phyloP scores from a whole-genome alignment of 192 early-diverging fungal species.

The Dissophora ornata region DNA sequence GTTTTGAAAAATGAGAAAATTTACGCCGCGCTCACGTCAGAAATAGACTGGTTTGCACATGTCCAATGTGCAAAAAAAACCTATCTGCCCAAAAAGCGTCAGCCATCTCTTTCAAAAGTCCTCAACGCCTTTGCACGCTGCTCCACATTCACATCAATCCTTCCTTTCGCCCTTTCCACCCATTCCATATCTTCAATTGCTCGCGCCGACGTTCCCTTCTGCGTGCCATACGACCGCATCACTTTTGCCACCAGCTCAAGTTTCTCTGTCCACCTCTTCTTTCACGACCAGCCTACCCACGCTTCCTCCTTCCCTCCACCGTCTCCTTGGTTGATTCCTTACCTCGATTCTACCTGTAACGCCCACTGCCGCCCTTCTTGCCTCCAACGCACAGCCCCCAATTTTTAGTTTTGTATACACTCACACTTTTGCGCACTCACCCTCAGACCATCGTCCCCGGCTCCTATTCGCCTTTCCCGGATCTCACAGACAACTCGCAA shows the following conservation, averaged over 20 bases:
- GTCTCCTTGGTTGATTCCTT: constrained; percentile 17
- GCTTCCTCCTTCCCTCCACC: constrained; percentile 27
- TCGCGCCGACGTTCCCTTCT: constrained; percentile 10
- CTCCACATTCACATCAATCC: too few relatives aligned
- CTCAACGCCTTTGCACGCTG: neutral
- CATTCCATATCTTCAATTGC: constrained; percentile 20
- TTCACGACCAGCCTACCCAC: constrained; percentile 25
- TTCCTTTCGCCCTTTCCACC: constrained; percentile 8
- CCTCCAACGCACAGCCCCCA: constrained; percentile 24
- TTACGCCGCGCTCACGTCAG: too few relatives aligned
- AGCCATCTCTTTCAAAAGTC: constrained; percentile 16
- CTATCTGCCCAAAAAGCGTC: too few relatives aligned
- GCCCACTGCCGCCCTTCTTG: constrained; percentile 21
- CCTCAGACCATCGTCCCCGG: constrained; percentile 17
- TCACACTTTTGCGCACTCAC: constrained; percentile 13
- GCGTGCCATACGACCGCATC: constrained; percentile 21
- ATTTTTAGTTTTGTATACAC: constrained; percentile 20
- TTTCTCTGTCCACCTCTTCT: constrained; percentile 15
- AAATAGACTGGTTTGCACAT: too few relatives aligned
- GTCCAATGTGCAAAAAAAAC: too few relatives aligned
- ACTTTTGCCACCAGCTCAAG: constrained; percentile 4
- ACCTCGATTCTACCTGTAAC: constrained; percentile 21
- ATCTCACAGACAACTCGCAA: constrained; percentile 7
- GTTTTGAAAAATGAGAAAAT: too few relatives aligned
- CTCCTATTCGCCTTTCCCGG: neutral